phyloP scores from a whole-genome alignment of 129 eudicot genomes.

The Solidago caesia region DNA sequence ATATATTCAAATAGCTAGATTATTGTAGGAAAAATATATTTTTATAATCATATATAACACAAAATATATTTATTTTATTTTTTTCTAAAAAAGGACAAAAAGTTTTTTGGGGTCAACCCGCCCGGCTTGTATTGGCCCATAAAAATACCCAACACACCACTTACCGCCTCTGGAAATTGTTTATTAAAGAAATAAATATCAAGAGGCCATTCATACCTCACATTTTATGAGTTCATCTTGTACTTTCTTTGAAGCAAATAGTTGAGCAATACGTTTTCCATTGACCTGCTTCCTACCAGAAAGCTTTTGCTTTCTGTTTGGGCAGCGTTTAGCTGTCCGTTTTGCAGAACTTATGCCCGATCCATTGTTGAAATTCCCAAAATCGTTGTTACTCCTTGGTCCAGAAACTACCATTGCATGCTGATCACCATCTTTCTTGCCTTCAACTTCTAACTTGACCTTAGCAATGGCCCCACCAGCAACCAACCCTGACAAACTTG shows the following conservation, averaged over 20 bases:
- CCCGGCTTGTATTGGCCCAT: too few relatives aligned
- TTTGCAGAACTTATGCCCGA: conserved; percentile 42
- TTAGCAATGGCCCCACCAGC: conserved; percentile 30
- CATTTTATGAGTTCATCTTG: conserved; percentile 62
- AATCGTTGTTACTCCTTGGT: conserved; percentile 28
- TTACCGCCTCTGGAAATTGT: background rate
- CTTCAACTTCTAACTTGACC: conserved; percentile 36
- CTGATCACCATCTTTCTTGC: conserved; percentile 18
- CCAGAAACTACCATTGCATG: conserved; percentile 37
- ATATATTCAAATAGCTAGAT: too few relatives aligned
- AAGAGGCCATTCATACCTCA: conserved; percentile 50
- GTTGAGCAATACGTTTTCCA: conserved; percentile 61
- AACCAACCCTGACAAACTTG: conserved; percentile 30
- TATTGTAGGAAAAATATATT: too few relatives aligned
- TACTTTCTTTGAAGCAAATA: conserved; percentile 70
- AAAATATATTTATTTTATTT: too few relatives aligned
- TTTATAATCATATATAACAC: too few relatives aligned
- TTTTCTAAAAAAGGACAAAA: too few relatives aligned
- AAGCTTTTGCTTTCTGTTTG: conserved; percentile 42
- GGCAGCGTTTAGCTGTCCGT: conserved; percentile 44
- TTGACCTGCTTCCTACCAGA: conserved; percentile 55
- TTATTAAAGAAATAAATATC: background rate
- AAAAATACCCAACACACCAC: background rate
- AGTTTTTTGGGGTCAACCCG: too few relatives aligned
- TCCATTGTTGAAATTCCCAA: conserved; percentile 42